Base-by-base conservation (phyloP, 306 rosid genomes). In the Carpinus fangiana region DNA sequence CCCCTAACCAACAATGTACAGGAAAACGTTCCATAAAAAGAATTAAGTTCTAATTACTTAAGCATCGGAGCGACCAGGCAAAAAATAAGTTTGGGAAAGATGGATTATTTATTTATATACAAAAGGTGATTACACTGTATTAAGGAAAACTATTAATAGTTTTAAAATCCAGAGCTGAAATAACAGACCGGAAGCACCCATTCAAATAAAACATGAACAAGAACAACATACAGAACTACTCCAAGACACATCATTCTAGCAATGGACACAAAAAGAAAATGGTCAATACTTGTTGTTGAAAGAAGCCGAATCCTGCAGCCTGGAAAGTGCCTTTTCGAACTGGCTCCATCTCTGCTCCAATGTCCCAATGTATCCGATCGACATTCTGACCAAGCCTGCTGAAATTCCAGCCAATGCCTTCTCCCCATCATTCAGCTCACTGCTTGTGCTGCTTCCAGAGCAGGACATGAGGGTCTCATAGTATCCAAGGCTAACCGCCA, bases 391-490 rank as follows among this genome's bases (percentile, higher is more conserved):
- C 11, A 95, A 74, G 10, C 99, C 98, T 0, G 98, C 98, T 3
- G 99, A 93, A 13, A 95, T 95, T 8, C 99, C 97, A 0, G 97
- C 99, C 0, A 93, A 81, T 0, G 43, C 75, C 79, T 82, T 84
- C 74, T 95, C 99, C 89, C 90, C 86, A 0, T 66, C 2, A 26
- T 2, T 91, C 84, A 95, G 1, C 82, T 93, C 98, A 54, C 98
- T 95, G 70, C 99, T 95, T 0, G 99, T 95, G 82, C 98, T 95
- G 17, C 94, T 93, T 0, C 99, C 96, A 1, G 99, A 95, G 70
- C 96, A 90, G 0, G 98, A 95, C 97, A 95, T 95, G 0, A 95
- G 96, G 13, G 98, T 95, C 78, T 95, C 99, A 12, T 91, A 95
- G 75, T 90, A 95, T 0, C 99, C 98, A 66, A 95, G 51, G 77